Percentiles rank a stretch among this genome's conserved stretches.
Conservation (phyloP, 306 rosid species). For the Casuarina glauca region DNA sequence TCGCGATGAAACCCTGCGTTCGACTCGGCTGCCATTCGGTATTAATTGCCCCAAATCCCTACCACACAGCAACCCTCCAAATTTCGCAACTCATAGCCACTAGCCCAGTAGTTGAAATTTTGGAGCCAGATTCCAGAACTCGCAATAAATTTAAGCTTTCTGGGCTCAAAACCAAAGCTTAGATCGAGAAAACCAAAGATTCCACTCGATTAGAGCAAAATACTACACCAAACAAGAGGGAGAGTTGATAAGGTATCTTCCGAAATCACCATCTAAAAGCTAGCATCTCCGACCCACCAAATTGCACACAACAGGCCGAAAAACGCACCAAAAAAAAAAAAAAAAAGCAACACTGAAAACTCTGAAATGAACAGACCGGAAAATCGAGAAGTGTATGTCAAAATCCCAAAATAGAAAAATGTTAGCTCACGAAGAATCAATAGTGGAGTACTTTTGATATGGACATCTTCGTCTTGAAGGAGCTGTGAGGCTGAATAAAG, state of each 20-base stretch:
- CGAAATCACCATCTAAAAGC: neutral
- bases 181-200: slow-evolving; percentile 15
- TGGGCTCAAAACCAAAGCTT: neutral
- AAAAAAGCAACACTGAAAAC: neutral
- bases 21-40: slow-evolving; percentile 74
- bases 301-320: no score
- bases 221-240: neutral
- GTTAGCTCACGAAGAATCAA: neutral
- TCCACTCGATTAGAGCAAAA: neutral
- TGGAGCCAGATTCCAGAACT: neutral
- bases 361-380: neutral
- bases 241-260: neutral
- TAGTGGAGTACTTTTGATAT: neutral
- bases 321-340: neutral
- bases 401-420: no score
- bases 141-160: neutral
- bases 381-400: neutral
- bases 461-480: neutral
- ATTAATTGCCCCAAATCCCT: slow-evolving; percentile 25
- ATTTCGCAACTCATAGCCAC: neutral
- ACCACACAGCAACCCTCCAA: slow-evolving; percentile 40
- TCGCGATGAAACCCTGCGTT: slow-evolving; percentile 69
- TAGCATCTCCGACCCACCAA: neutral
- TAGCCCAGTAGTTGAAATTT: neutral
- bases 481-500: neutral